Conservation (phyloP, 176 grass and related monocot species). For the Oryza brachyantha region DNA sequence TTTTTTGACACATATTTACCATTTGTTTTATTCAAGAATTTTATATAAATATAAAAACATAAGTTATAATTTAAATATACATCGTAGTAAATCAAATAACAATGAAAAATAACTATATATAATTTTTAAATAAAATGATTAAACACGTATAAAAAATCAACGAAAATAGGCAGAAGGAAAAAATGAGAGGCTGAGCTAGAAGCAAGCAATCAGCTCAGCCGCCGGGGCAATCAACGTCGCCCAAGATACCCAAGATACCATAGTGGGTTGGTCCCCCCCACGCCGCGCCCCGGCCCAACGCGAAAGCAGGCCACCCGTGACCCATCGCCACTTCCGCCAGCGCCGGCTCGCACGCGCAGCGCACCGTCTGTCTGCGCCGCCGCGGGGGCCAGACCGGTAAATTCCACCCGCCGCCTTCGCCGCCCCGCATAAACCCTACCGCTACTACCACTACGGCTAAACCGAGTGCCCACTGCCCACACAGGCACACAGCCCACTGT, state of each 20-base stretch:
- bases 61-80: no score
- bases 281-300: not conserved
- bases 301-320: not conserved
- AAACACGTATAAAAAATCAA: no score
- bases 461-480: not conserved
- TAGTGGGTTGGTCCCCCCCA: not conserved
- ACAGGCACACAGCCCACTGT: no score
- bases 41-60: no score
- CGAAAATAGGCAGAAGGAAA: no score
- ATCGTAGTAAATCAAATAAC: no score
- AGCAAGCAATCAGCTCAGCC: not conserved
- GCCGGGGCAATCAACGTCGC: not conserved
- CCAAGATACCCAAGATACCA: not conserved
- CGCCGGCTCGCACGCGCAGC: not conserved
- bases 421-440: slow-evolving; percentile 27
- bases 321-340: not conserved
- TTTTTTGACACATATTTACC: no score
- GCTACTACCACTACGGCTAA: not conserved
- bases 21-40: no score
- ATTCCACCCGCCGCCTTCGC: not conserved
- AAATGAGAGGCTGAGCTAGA: no score
- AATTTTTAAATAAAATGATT: no score
- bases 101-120: no score
- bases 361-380: no score
- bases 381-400: not conserved